These are phyloP conservation scores for Lepiota brunneoincarnata DNA, from an alignment of 768 basidiomycete genomes.

Conservation along the genomic window DNA sequence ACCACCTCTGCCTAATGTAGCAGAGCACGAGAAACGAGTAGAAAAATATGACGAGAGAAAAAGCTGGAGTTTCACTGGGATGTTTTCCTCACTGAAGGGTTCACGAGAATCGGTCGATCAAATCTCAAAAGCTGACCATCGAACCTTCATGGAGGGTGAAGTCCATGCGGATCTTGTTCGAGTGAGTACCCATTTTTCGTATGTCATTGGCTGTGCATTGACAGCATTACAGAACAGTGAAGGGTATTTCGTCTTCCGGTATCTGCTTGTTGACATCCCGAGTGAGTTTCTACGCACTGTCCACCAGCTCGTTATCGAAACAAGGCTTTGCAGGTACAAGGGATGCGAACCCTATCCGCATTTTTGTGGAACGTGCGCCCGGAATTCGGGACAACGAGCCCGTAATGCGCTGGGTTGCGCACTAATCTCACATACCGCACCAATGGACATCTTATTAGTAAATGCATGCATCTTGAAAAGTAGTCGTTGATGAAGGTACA, in stretches of 20 bases:
- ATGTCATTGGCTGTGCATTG: constrained; percentile 9
- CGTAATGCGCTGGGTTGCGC: constrained; percentile 61
- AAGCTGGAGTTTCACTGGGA: constrained; percentile 57
- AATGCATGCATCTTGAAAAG: constrained; percentile 6
- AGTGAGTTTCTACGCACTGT: constrained; percentile 46
- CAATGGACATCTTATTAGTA: constrained; percentile 18
- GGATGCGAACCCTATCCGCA: constrained; percentile 55
- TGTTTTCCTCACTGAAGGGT: constrained; percentile 66
- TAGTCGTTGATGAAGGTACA: not conserved
- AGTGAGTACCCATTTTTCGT: constrained; percentile 39
- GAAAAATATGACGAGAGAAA: constrained; percentile 25
- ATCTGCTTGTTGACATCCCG: constrained; percentile 77
- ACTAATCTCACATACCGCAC: constrained; percentile 27
- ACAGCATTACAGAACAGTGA: constrained; percentile 54
- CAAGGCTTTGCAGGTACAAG: constrained; percentile 49
- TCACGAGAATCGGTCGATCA: constrained; percentile 29
- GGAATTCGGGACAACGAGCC: constrained; percentile 71
- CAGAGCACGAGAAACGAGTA: constrained; percentile 22
- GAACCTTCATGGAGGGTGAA: constrained; percentile 68
- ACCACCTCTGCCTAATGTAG: constrained; percentile 26
- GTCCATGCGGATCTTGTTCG: constrained; percentile 77
- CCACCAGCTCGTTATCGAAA: constrained; percentile 11
- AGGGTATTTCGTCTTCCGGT: constrained; percentile 76
- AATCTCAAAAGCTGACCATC: constrained; percentile 31
- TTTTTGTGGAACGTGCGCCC: constrained; percentile 67